Evolutionary conservation across 768 basidiomycete genomes (phyloP).

Genomic region (Auriscalpium microsporum): DNA sequence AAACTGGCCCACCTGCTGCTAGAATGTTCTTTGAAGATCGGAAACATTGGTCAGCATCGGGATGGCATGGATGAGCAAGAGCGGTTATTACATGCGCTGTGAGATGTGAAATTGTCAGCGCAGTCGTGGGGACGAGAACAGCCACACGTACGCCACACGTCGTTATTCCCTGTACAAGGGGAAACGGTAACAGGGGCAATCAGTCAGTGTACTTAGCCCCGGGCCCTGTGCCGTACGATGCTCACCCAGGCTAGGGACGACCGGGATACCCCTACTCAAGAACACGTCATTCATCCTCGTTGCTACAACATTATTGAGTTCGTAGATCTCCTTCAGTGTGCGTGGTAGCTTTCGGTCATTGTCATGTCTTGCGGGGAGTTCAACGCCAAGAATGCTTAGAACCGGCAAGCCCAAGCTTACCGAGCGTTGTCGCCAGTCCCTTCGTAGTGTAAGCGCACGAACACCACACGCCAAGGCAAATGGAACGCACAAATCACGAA

Average conservation of each 20-base stretch:
- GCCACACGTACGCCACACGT: slow-evolving; percentile 69
- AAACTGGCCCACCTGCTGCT: slow-evolving; percentile 39
- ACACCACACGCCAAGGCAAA: not conserved
- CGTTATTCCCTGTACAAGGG: slow-evolving; percentile 68
- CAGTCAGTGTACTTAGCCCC: not conserved
- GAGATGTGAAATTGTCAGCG: slow-evolving; percentile 11
- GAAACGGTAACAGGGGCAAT: slow-evolving; percentile 1
- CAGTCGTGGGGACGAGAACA: not conserved
- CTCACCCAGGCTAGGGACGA: slow-evolving; percentile 73
- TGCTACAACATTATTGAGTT: slow-evolving; percentile 59
- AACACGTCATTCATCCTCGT: slow-evolving; percentile 71
- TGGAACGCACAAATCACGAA: slow-evolving; percentile 71
- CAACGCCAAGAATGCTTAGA: slow-evolving; percentile 1
- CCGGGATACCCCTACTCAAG: slow-evolving; percentile 56
- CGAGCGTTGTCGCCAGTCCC: slow-evolving; percentile 77
- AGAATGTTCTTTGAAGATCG: slow-evolving; percentile 47
- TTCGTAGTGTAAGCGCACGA: slow-evolving; percentile 17
- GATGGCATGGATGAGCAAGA: not conserved
- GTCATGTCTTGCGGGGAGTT: slow-evolving; percentile 54
- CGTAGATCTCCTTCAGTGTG: slow-evolving; percentile 71
- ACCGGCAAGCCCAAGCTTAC: slow-evolving; percentile 23
- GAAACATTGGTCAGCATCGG: slow-evolving; percentile 9
- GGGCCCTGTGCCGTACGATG: not conserved
- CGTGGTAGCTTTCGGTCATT: slow-evolving; percentile 77
- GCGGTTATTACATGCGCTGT: slow-evolving; percentile 47